Evolutionary conservation across 495 filamentous ascomycete genomes (phyloP).

Genomic region (Lepidopterella palustris): DNA sequence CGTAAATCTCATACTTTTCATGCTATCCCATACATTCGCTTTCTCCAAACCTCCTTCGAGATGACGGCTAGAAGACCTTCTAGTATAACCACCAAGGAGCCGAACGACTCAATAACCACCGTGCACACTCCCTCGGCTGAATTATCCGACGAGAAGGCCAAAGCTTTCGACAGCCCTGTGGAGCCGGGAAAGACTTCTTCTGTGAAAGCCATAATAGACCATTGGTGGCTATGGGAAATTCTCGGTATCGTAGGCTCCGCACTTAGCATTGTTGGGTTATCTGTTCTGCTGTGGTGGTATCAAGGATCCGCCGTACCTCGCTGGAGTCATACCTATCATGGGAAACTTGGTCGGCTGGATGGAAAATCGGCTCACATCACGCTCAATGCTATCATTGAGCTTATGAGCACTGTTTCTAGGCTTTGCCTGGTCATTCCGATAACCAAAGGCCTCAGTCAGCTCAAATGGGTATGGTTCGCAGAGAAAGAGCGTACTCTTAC

Average conservation of each 20-base stretch:
- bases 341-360: neutral
- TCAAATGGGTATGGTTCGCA: conserved; percentile 5
- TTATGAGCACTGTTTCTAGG: neutral
- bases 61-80: neutral
- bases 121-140: neutral
- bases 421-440: conserved; percentile 2
- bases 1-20: neutral
- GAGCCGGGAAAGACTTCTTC: neutral
- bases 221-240: neutral
- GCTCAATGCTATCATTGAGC: neutral
- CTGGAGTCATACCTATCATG: neutral
- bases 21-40: neutral
- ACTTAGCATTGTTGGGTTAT: neutral
- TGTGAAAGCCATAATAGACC: neutral
- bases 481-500: neutral
- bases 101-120: neutral
- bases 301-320: neutral
- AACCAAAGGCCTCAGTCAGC: neutral
- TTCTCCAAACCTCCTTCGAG: neutral
- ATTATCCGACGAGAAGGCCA: neutral
- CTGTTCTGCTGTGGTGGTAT: neutral
- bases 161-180: neutral
- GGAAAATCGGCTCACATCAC: neutral
- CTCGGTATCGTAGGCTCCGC: neutral
- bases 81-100: neutral